These are phyloP conservation scores for Fusarium liriodendri DNA, from an alignment of 2,329 filamentous ascomycete species.

Conservation along the genomic window DNA sequence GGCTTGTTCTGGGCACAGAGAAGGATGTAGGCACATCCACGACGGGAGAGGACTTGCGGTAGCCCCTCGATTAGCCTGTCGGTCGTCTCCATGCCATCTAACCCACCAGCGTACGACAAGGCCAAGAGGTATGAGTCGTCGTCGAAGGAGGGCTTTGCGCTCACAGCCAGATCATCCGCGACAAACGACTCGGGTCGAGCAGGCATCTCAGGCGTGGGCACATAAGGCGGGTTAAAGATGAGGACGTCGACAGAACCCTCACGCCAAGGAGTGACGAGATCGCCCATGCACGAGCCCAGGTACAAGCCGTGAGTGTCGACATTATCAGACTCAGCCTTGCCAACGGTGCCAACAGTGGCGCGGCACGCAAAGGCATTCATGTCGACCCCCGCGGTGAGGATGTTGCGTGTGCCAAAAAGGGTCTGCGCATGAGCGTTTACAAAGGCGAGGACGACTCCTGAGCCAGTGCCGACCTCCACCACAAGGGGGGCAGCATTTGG, in stretches of 20 bases:
- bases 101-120: constrained; percentile 88
- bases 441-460: constrained; percentile 94
- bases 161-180: constrained; percentile 40
- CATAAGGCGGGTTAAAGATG: constrained; percentile 97
- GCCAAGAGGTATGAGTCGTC: constrained; percentile 85
- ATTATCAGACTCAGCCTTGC: constrained; percentile 53
- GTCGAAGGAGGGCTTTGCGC: constrained; percentile 68
- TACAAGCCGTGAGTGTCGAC: constrained; percentile 60
- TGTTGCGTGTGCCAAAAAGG: constrained; percentile 77
- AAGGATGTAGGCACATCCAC: constrained; percentile 89
- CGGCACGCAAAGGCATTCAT: constrained; percentile 86
- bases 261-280: constrained; percentile 74
- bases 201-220: constrained; percentile 84
- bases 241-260: constrained; percentile 77
- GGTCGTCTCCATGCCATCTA: constrained; percentile 94
- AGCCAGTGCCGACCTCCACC: constrained; percentile 90
- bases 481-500: constrained; percentile 67
- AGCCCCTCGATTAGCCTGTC: constrained; percentile 79
- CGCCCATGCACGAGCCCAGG: constrained; percentile 75
- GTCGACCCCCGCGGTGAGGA: constrained; percentile 83
- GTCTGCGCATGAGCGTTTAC: constrained; percentile 76
- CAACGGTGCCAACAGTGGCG: constrained; percentile 78
- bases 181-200: constrained; percentile 52
- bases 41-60: constrained; percentile 68
- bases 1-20: constrained; percentile 93